Percentiles rank a stretch among this genome's conserved stretches.
Evolutionary conservation across 2,329 filamentous ascomycete genomes (phyloP).

Genomic region (Penicillium capsulatum): DNA sequence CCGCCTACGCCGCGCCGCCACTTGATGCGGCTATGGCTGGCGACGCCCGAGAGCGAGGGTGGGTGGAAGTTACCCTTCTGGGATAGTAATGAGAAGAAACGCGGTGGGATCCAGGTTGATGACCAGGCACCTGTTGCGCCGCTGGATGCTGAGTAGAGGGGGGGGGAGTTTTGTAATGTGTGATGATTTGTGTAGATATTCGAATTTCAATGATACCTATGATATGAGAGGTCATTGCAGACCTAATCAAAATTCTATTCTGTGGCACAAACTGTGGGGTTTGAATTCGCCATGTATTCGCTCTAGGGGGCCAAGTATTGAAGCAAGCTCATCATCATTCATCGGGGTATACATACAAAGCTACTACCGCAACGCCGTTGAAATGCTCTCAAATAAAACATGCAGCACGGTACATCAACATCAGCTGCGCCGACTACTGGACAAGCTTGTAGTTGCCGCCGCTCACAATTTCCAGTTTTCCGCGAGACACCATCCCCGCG

Average conservation of each 20-base stretch:
- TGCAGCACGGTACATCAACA: not conserved
- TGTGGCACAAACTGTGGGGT: too few relatives aligned
- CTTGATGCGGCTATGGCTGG: slow-evolving; percentile 78
- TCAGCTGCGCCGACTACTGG: slow-evolving; percentile 14
- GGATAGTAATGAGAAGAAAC: slow-evolving; percentile 78
- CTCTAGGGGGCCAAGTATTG: too few relatives aligned
- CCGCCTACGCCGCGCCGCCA: slow-evolving; percentile 69
- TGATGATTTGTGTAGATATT: slow-evolving; percentile 2
- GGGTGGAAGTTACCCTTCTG: slow-evolving; percentile 82
- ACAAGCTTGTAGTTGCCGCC: slow-evolving; percentile 65
- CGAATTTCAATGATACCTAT: not conserved
- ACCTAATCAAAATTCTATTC: too few relatives aligned
- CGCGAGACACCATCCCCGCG: slow-evolving; percentile 68
- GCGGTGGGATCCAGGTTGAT: slow-evolving; percentile 83
- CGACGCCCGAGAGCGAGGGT: slow-evolving; percentile 74
- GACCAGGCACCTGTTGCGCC: slow-evolving; percentile 70
- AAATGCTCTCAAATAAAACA: slow-evolving; percentile 1
- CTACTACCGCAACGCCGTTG: slow-evolving; percentile 12
- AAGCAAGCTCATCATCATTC: too few relatives aligned
- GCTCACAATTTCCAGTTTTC: slow-evolving; percentile 61
- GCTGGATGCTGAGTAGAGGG: slow-evolving; percentile 66
- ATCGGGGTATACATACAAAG: slow-evolving; percentile 16
- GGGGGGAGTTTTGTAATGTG: not conserved
- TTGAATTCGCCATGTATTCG: too few relatives aligned
- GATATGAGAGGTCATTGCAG: not conserved